Evolutionary conservation across 2,329 filamentous ascomycete genomes (phyloP), one percentile per base, ranked within the genome.

Genomic region (Thelonectria olida): DNA sequence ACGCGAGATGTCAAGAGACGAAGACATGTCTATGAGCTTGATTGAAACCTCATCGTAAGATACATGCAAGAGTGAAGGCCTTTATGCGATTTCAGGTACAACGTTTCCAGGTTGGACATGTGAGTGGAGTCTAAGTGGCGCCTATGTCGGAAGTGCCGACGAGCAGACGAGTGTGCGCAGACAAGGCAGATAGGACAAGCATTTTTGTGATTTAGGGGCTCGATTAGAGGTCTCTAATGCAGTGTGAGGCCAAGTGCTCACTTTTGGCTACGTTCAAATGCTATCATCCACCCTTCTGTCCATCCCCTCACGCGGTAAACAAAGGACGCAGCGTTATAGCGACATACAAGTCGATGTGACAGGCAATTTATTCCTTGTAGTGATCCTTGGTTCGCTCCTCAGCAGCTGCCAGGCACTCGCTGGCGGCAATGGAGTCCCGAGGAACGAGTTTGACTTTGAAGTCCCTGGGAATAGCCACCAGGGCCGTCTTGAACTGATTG

Each of bases 371-470:
- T 69, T 80, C 78, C 66, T 80, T 81, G 64, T 85, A 85, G 59
- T 82, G 79, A 38, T 80, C 77, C 64, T 73, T 78, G 0, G 84
- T 86, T 64, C 84, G 73, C 60, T 75, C 64, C 61, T 80, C 78
- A 1, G 81, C 82, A 42, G 72, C 65, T 7, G 68, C 66, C 67
- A 86, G 64, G 49, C 82, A 84, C 25, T 78, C 76, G 1, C 65
- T 71, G 4, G 75, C 78, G 23, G 72, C 61, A 1, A 60, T 71
- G 1, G 74, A 68, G 65, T 85, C 82, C 45, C 85, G 76, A 0
- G 84, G 83, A 15, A 86, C 75, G n/a, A 88, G 72, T 67, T 77
- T 83, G 5, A 88, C 81, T 67, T 85, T 86, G 71, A 88, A 88
- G 44, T 86, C 81, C 44, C 81, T 74, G 1, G 86, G 86, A 51